Evolutionary conservation across 306 rosid species (phyloP), one percentile per base, ranked within the genome.

Genomic region (Pterocarpus macrocarpus): DNA sequence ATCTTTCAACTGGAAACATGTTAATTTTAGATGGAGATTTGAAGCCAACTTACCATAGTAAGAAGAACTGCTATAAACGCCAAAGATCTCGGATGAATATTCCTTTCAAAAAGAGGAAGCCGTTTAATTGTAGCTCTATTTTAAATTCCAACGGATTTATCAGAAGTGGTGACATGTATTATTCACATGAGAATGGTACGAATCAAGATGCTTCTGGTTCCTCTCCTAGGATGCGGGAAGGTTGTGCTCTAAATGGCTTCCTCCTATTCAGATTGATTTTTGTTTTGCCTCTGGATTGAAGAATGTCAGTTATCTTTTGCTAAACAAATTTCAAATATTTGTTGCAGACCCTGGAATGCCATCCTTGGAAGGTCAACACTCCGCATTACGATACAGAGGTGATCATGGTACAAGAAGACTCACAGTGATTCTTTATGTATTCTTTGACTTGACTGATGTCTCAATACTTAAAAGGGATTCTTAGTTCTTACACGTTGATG

Each of bases 71-170:
- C 71, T 82, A 73, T 86, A 91, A 84, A 67, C 87, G 90, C 68
- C 97, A 82, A 79, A 88, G 88, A 73, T 84, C 91, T 84, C 94
- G 90, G 70, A 90, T 93, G 91, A 88, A 80, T 69, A 73, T 91
- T 80, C 96, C 96, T 71, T 88, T 93, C 28, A 93, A 93, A 65
- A 91, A 93, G 90, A 91, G 97, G 89, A 91, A 86, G 75, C 72
- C 83, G 62, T 81, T 80, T 76, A 28, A 87, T 73, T 80, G 64
- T 56, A 83, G 66, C 58, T 41, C 88, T 45, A 87, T 81, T 72
- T 78, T 82, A 41, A 81, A 79, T 64, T 75, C 90, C 30, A 85
- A 82, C 22, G 83, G 82, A 75, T 89, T 86, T 79, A 74, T 84
- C 78, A 84, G 73, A 50, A 79, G 76, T 39, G 77, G 76, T 73